phyloP scores from a whole-genome alignment of 2,329 filamentous ascomycete genomes.

The Rosellinia necatrix region DNA sequence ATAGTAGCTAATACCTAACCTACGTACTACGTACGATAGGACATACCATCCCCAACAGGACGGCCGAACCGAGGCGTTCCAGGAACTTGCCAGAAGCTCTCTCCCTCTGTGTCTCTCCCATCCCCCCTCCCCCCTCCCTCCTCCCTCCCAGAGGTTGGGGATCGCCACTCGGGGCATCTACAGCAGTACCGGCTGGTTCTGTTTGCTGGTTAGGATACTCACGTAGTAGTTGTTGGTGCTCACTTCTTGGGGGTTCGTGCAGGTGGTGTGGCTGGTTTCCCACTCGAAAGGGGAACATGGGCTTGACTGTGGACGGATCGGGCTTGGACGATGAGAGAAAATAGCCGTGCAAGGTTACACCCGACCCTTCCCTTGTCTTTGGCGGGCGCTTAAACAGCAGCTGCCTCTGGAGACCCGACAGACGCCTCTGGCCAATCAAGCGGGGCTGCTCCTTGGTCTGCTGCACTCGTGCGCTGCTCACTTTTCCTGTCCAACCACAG shows the following conservation, averaged over 20 bases:
- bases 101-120: too few species aligned
- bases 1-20: too few species aligned
- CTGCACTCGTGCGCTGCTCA: constrained; percentile 36
- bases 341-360: constrained; percentile 33
- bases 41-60: not conserved
- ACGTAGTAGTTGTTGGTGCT: constrained; percentile 9
- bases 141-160: constrained; percentile 19
- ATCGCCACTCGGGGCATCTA: constrained; percentile 25
- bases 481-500: constrained; percentile 40
- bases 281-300: constrained; percentile 15
- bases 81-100: constrained; percentile 11
- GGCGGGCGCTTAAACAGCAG: constrained; percentile 40
- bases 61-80: constrained; percentile 7
- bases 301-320: constrained; percentile 30
- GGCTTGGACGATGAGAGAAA: constrained; percentile 27
- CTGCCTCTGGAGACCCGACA: constrained; percentile 35
- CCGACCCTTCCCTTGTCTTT: constrained; percentile 36
- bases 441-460: constrained; percentile 22
- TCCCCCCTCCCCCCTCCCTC: too few species aligned
- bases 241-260: constrained; percentile 22
- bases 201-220: constrained; percentile 18
- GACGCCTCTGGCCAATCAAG: constrained; percentile 34
- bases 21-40: not conserved
- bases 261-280: constrained; percentile 20
- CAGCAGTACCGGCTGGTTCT: constrained; percentile 22